Conservation (phyloP, 1,139 yeast genomes). For the Suhomyces bokatorum region DNA sequence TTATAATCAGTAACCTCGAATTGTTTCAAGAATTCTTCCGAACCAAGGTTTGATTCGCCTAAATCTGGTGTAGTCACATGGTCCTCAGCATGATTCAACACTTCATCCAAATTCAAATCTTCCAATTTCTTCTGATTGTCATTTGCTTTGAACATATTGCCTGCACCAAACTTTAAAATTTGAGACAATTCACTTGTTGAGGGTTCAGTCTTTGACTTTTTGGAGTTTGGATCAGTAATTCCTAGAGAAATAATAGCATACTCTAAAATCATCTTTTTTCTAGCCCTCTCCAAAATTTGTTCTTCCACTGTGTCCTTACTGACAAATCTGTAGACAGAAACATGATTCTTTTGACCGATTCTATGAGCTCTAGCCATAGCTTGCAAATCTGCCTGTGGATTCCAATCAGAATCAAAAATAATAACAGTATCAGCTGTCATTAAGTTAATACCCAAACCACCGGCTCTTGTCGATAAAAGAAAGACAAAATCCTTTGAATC, state of each 20-base stretch:
- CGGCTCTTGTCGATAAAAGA: conserved; percentile 91
- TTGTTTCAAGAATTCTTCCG: conserved; percentile 95
- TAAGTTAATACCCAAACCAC: conserved; percentile 95
- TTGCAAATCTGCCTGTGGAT: conserved; percentile 96
- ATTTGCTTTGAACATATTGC: conserved; percentile 91
- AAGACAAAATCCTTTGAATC: conserved; percentile 92
- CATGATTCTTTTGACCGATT: conserved; percentile 97
- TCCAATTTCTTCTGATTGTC: conserved; percentile 95
- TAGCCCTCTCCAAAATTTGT: conserved; percentile 92
- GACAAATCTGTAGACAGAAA: conserved; percentile 93
- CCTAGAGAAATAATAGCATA: conserved; percentile 97
- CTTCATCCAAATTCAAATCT: conserved; percentile 93
- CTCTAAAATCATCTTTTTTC: conserved; percentile 96
- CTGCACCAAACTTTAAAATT: conserved; percentile 96
- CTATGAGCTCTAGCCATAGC: conserved; percentile 99
- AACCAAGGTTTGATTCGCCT: conserved; percentile 95
- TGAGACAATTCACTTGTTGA: conserved; percentile 83
- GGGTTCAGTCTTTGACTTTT: conserved; percentile 62
- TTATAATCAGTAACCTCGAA: conserved; percentile 98
- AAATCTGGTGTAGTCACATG: conserved; percentile 94
- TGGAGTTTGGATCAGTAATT: conserved; percentile 69
- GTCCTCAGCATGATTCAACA: conserved; percentile 94
- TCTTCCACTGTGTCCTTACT: conserved; percentile 98
- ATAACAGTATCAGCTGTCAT: conserved; percentile 99
- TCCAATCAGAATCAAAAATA: conserved; percentile 98